Evolutionary conservation across 1,284 basidiomycete genomes (phyloP), one percentile per base, ranked within the genome.

Genomic region (Rhodotorula sp.): DNA sequence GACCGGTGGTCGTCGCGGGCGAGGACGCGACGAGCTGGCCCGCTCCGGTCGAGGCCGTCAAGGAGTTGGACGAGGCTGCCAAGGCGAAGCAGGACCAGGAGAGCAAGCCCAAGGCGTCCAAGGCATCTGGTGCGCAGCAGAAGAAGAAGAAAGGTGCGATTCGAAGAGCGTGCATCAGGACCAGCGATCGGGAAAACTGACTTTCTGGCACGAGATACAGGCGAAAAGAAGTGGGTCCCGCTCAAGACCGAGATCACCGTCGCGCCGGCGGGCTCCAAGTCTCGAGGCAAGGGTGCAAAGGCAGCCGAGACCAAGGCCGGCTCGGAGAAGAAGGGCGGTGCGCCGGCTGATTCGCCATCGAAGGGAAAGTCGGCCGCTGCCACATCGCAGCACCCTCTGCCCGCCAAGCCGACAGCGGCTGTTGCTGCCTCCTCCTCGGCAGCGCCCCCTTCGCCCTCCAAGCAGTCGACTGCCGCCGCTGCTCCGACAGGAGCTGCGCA

Each of bases 101-200:
- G 34, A 51, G 65, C 48, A 68, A 64, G 63, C n/a, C 18, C 16
- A 46, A 57, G 52, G n/a, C 43, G n/a, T 46, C 46, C 39, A 46
- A 12, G 46, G 26, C 59, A 4, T 21, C 46, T 10, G 7, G 39
- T 12, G 10, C 39, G 39, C 39, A 43, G 62, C 39, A 54, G 54
- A 68, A 69, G 66, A 75, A 69, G 69, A 72, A 75, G 74, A 75
- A 75, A 71, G 69, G 74, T 73, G 54, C 34, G 58, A 70, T 46
- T 15, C 43, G 23, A 29, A 47, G 26, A 18, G 12, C n/a, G 15
- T n/a, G 4, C n/a, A n/a, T 26, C n/a, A 23, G 23, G 8, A n/a
- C 52, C 39, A 12, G 39, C 39, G 39, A n/a, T n/a, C n/a, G 23
- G 26, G n/a, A n/a, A 5, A 21, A 29, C 54, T 56, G 54, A 56